Conservation (phyloP, 352 stramenopile species). For the Elongisporangium senticosum region DNA sequence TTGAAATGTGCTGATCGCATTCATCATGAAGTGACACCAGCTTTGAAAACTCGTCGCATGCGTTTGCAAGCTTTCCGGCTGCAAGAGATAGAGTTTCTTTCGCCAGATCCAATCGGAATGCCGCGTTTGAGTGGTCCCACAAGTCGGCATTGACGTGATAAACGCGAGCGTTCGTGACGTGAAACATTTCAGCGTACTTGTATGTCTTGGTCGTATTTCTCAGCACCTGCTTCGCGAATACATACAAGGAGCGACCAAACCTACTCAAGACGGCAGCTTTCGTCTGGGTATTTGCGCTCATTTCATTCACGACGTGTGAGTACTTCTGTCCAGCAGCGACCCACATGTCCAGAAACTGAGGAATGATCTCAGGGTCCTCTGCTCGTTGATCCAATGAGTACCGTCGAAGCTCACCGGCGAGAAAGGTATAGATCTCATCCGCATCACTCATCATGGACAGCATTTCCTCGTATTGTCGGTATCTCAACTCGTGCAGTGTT, state of each 20-base stretch:
- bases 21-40: background rate
- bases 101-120: conserved; percentile 44
- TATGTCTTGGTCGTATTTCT: conserved; percentile 54
- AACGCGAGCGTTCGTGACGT: conserved; percentile 48
- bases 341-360: conserved; percentile 65
- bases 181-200: conserved; percentile 51
- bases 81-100: conserved; percentile 61
- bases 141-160: conserved; percentile 30
- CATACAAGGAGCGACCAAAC: conserved; percentile 53
- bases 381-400: conserved; percentile 22
- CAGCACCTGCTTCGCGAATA: conserved; percentile 60
- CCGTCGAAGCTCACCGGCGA: conserved; percentile 36
- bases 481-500: conserved; percentile 3
- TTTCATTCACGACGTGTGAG: conserved; percentile 36
- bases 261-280: conserved; percentile 34
- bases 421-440: conserved; percentile 58
- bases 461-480: conserved; percentile 16
- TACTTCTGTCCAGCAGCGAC: conserved; percentile 66
- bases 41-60: conserved; percentile 18
- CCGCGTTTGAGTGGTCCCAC: conserved; percentile 22
- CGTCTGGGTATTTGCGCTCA: conserved; percentile 11
- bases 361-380: conserved; percentile 26
- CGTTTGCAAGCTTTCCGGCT: conserved; percentile 43
- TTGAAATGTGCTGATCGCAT: background rate
- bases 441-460: conserved; percentile 34